Evolutionary conservation across 2,329 filamentous ascomycete species (phyloP).

Genomic region (Diaporthe sp.): DNA sequence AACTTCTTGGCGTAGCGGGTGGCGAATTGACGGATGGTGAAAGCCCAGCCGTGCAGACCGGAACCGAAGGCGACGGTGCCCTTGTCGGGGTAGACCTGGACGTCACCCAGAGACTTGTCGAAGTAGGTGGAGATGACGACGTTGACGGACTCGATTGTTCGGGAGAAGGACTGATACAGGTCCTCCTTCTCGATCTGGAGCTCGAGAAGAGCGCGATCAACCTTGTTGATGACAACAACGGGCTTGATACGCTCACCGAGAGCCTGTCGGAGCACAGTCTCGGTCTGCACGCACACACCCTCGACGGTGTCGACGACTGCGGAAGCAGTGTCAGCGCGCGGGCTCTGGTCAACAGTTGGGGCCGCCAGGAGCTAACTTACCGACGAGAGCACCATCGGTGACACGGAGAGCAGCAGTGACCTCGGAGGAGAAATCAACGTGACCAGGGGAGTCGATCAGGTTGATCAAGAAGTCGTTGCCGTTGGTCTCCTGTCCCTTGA

Average conservation of each 20-base stretch:
- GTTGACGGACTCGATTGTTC: conserved; percentile 99
- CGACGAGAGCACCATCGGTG: conserved; percentile 97
- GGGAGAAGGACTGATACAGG: conserved; percentile 99
- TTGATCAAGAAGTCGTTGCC: conserved; percentile 99
- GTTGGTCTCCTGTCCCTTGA: conserved; percentile 86
- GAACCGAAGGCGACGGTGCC: conserved; percentile 99
- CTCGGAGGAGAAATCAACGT: conserved; percentile 99
- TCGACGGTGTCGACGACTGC: conserved; percentile 97
- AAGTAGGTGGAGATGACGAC: conserved; percentile 99
- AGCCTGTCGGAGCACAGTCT: conserved; percentile 99
- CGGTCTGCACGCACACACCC: conserved; percentile 99
- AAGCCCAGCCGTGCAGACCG: conserved; percentile 99
- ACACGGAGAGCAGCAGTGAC: conserved; percentile 99
- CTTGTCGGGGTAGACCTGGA: conserved; percentile 98
- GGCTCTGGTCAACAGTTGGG: too few species aligned
- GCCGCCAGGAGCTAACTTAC: conserved; percentile 9
- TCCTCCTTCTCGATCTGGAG: conserved; percentile 99
- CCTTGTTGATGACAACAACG: conserved; percentile 99
- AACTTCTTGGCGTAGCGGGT: conserved; percentile 99
- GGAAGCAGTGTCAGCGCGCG: background rate
- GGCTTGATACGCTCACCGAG: conserved; percentile 99
- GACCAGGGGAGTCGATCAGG: conserved; percentile 99
- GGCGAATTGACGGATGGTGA: conserved; percentile 99
- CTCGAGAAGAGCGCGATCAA: conserved; percentile 99
- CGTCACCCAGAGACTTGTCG: conserved; percentile 96